Base-by-base conservation (phyloP, 2,329 filamentous ascomycete genomes). In the Trichoderma guizhouense region DNA sequence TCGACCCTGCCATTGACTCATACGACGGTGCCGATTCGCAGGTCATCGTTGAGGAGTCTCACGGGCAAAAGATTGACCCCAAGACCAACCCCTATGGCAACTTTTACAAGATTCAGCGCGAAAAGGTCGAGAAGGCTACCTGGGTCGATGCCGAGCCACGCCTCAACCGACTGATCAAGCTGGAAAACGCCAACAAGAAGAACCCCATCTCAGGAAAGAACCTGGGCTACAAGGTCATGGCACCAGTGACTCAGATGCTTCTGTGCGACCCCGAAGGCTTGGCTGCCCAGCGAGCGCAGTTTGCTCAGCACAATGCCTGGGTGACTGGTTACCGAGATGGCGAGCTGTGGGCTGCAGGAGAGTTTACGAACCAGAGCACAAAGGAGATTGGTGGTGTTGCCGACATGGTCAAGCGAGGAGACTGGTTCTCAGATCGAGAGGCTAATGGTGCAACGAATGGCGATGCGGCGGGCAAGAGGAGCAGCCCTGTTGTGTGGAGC, bases 1-100 rank as follows among this genome's bases (percentile, higher is more conserved):
- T 93, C 63, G 90, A 93, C 75, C 90, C 90, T 0, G 87, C 87
- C 9, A 85, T 92, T 51, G 89, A 91, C 74, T 78, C 74, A 30
- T 82, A 75, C 72, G 73, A 74, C 81, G 85, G 26, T 75, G 86
- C 76, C 76, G 79, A 82, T 3, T 91, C 90, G 73, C 85, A 84
- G 0, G 79, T 90, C 7, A 79, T 82, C 0, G 77, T 83, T 9
- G 80, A 83, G 43, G 82, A 85, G 76, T 82, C 78, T 53, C 77
- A 79, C 4, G 75, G 77, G 0, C 77, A 79, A n/a, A 77, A 79
- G 24, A 79, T 81, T 76, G 84, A 88, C 73, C 81, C 85, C 0
- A 78, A 84, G 26, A 86, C 84, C 3, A 92, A 92, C 75, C 89
- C 90, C 0, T 82, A 85, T 51, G 90, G 90, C 32, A 91, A 90